A percentile compares a stretch with the other conserved stretches of the same genome.
These are phyloP conservation scores for Hymenoscyphus infarciens DNA, from an alignment of 2,329 filamentous ascomycete species.

Conservation along the genomic window DNA sequence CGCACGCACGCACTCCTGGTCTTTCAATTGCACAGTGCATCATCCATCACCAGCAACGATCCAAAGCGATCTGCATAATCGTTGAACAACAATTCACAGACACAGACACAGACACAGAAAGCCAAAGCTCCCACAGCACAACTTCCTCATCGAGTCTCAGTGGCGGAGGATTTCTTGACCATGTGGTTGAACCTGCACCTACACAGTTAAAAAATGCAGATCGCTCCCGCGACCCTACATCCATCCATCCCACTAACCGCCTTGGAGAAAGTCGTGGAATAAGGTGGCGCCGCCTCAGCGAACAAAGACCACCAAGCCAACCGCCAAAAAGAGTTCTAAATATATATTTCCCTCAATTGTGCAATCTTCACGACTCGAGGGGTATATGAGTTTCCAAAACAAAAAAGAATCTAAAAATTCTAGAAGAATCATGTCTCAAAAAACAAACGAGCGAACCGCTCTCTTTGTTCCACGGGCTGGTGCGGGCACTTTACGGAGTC, in stretches of 20 bases:
- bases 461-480: too few species aligned
- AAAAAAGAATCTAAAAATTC: too few species aligned
- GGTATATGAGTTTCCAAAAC: not conserved
- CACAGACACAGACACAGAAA: not conserved
- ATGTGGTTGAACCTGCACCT: not conserved
- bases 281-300: not conserved
- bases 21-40: not conserved
- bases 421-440: too few species aligned
- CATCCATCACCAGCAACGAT: not conserved
- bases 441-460: too few species aligned
- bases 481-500: too few species aligned
- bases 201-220: not conserved
- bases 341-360: too few species aligned
- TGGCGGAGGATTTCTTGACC: not conserved
- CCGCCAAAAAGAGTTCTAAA: not conserved
- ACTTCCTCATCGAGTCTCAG: not conserved
- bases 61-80: not conserved
- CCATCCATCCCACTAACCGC: slow-evolving; percentile 1
- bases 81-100: not conserved
- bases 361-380: too few species aligned
- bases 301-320: not conserved
- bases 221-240: not conserved
- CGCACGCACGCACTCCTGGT: not conserved
- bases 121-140: not conserved
- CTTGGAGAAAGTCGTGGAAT: not conserved